These are phyloP conservation scores for Aspergillus conjunctus DNA, from an alignment of 495 filamentous ascomycete species.

Conservation along the genomic window DNA sequence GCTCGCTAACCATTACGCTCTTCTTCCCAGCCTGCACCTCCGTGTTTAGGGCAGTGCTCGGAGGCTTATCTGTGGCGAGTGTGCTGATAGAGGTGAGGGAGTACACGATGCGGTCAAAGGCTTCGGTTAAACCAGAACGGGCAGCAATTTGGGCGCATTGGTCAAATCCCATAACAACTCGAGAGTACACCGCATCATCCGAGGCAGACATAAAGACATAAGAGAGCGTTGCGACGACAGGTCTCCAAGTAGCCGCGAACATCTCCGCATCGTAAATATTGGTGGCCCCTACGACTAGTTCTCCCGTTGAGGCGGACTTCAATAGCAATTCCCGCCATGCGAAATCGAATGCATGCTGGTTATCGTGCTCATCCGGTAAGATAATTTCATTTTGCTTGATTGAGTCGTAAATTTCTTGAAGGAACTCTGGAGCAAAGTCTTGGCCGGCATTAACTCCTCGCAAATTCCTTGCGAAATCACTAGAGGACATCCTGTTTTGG, in stretches of 20 bases:
- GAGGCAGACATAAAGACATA: constrained; percentile 99
- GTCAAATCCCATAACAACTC: constrained; percentile 91
- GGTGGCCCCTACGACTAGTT: constrained; percentile 79
- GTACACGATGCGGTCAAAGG: constrained; percentile 86
- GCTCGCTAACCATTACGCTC: constrained; percentile 98
- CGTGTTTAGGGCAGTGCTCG: constrained; percentile 89
- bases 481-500: constrained; percentile 75
- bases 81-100: constrained; percentile 89
- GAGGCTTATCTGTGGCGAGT: constrained; percentile 69
- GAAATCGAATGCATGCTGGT: constrained; percentile 92
- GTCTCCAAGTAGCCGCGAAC: constrained; percentile 95
- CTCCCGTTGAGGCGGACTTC: constrained; percentile 76
- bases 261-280: constrained; percentile 97
- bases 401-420: constrained; percentile 85
- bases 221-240: constrained; percentile 89
- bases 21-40: constrained; percentile 90
- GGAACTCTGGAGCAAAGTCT: constrained; percentile 83
- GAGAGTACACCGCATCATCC: constrained; percentile 93
- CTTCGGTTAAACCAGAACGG: constrained; percentile 79
- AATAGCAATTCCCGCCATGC: constrained; percentile 93
- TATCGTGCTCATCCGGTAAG: constrained; percentile 94
- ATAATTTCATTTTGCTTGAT: constrained; percentile 96
- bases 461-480: constrained; percentile 83
- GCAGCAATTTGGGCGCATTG: constrained; percentile 94
- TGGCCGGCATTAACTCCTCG: constrained; percentile 83